A percentile compares a stretch with the other conserved stretches of the same genome.
Evolutionary conservation across 805 yeast species (phyloP).

Genomic region (Candida nitratophila): DNA sequence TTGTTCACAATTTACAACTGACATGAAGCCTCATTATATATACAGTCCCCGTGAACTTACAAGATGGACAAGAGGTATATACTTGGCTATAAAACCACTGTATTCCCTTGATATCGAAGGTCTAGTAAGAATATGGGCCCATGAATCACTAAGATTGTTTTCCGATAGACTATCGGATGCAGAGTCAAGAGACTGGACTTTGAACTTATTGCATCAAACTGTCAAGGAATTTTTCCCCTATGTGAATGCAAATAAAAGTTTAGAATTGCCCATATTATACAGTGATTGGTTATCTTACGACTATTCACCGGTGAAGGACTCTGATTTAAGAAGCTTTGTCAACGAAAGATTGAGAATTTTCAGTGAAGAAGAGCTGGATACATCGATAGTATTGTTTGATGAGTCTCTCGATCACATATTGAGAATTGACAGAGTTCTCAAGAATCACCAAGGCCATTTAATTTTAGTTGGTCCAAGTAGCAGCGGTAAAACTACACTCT

Average conservation of each 20-base stretch:
- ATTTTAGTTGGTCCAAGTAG: conserved; percentile 79
- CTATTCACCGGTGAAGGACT: conserved; percentile 48
- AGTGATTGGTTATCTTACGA: conserved; percentile 68
- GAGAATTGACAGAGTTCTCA: conserved; percentile 72
- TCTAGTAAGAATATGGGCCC: conserved; percentile 63
- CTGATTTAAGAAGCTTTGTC: conserved; percentile 47
- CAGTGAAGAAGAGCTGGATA: conserved; percentile 70
- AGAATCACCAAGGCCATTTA: conserved; percentile 86
- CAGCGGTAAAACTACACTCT: conserved; percentile 71
- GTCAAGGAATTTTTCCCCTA: conserved; percentile 40
- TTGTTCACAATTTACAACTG: conserved; percentile 30
- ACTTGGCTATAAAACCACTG: conserved; percentile 24
- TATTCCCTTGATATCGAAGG: conserved; percentile 29
- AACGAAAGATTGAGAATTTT: conserved; percentile 60
- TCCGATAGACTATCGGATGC: conserved; percentile 56
- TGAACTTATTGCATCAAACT: conserved; percentile 25
- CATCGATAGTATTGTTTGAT: conserved; percentile 54
- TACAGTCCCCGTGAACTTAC: conserved; percentile 90
- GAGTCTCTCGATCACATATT: conserved; percentile 69
- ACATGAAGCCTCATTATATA: conserved; percentile 51
- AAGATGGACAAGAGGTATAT: conserved; percentile 76
- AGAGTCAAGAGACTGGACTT: conserved; percentile 45
- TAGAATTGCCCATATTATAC: conserved; percentile 51
- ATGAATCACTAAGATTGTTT: conserved; percentile 75
- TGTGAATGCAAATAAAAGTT: conserved; percentile 26